These are phyloP conservation scores for Sistotremastrum suecicum DNA, from an alignment of 768 basidiomycete species.

Conservation along the genomic window DNA sequence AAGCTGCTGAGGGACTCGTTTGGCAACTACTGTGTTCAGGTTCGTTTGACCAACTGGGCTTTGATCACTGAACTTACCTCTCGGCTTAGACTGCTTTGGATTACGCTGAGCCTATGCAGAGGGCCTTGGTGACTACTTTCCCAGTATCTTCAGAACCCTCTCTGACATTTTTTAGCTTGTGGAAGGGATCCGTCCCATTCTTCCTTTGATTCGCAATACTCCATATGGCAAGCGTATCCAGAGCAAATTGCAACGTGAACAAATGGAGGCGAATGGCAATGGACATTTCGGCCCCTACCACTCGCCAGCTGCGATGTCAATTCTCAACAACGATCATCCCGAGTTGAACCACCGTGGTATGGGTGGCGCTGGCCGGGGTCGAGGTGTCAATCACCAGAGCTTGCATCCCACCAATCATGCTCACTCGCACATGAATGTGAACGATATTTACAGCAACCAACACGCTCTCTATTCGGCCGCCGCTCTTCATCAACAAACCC, in stretches of 20 bases:
- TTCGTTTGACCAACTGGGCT: conserved; percentile 20
- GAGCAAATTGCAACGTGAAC: conserved; percentile 94
- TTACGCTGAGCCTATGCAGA: conserved; percentile 91
- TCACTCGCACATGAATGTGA: too few species aligned
- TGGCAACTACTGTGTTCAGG: conserved; percentile 91
- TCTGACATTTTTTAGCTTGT: conserved; percentile 37
- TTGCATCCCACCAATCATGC: too few species aligned
- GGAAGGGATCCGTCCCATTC: conserved; percentile 95
- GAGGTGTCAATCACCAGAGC: too few species aligned
- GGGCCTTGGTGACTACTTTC: conserved; percentile 36
- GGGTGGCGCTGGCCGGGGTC: too few species aligned
- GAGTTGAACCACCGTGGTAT: too few species aligned
- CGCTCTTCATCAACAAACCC: too few species aligned
- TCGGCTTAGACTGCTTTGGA: conserved; percentile 76
- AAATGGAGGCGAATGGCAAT: conserved; percentile 34
- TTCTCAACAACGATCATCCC: too few species aligned
- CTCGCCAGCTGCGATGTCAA: too few species aligned
- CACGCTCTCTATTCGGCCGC: too few species aligned
- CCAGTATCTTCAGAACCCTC: not conserved
- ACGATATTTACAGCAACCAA: too few species aligned
- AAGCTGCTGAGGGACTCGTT: conserved; percentile 94
- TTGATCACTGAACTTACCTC: conserved; percentile 1
- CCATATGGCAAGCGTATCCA: conserved; percentile 99
- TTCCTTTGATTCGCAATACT: conserved; percentile 96
- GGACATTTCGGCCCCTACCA: not conserved